Percentiles rank a stretch among this genome's conserved stretches.
phyloP scores from a whole-genome alignment of 495 filamentous ascomycete species.

The Tetracladium setigerum region DNA sequence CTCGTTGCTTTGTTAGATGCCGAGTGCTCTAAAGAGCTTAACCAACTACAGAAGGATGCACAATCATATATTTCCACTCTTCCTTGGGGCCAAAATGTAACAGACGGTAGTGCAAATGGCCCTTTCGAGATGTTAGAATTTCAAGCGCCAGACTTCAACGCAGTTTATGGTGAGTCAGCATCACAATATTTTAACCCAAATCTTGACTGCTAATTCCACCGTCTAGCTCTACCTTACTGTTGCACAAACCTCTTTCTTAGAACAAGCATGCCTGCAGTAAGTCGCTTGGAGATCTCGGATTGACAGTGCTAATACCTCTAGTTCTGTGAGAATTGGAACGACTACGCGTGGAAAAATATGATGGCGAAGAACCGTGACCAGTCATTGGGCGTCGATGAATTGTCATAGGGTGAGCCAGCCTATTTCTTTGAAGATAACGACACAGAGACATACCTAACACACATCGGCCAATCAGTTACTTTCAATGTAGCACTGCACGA shows the following conservation, averaged over 20 bases:
- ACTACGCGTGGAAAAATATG: constrained; percentile 40
- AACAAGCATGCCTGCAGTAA: constrained; percentile 36
- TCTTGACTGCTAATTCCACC: not conserved
- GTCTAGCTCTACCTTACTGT: constrained; percentile 34
- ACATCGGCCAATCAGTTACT: constrained; percentile 33
- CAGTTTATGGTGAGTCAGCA: constrained; percentile 27
- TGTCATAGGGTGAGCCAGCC: too few species aligned
- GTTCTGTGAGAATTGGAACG: constrained; percentile 41
- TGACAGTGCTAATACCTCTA: constrained; percentile 5
- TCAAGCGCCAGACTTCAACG: constrained; percentile 34
- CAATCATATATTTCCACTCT: constrained; percentile 28
- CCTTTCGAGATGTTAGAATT: constrained; percentile 35
- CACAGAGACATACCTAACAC: constrained; percentile 31
- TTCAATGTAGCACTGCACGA: constrained; percentile 37
- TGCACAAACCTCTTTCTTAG: constrained; percentile 35
- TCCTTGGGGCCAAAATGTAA: constrained; percentile 25
- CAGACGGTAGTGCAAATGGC: constrained; percentile 30
- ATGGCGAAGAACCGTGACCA: constrained; percentile 38
- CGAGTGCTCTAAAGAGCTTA: constrained; percentile 28
- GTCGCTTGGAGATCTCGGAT: constrained; percentile 4
- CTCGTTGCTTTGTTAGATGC: constrained; percentile 35
- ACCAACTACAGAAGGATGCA: constrained; percentile 26
- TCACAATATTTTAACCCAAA: not conserved
- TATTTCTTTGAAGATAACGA: constrained; percentile 31
- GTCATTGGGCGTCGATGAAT: too few species aligned